Conservation (phyloP, 2,329 filamentous ascomycete genomes). For the Neonectria neomacrospora region DNA sequence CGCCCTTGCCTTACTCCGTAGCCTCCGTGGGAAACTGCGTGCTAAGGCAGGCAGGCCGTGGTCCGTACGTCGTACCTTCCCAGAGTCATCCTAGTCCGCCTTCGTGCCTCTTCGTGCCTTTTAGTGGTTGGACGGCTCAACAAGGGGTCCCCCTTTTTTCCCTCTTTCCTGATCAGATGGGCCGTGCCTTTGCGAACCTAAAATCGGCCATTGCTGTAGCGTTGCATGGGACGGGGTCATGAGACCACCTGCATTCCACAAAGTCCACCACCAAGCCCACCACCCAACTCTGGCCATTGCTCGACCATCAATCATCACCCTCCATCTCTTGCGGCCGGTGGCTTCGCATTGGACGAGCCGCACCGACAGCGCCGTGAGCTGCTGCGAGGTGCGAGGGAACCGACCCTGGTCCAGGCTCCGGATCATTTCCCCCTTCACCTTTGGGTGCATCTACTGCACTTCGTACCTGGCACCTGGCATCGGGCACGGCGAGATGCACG, state of each 20-base stretch:
- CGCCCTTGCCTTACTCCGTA: slow-evolving; percentile 3
- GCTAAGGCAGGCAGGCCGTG: background rate
- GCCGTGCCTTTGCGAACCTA: slow-evolving; percentile 44
- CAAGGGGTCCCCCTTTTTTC: slow-evolving; percentile 34
- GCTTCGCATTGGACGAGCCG: slow-evolving; percentile 2
- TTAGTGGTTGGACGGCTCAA: slow-evolving; percentile 37
- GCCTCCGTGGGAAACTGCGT: background rate
- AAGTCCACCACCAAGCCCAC: slow-evolving; percentile 23
- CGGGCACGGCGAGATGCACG: slow-evolving; percentile 17
- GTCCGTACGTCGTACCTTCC: slow-evolving; percentile 1
- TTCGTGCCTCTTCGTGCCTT: slow-evolving; percentile 3
- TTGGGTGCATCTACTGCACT: background rate
- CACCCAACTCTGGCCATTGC: slow-evolving; percentile 34
- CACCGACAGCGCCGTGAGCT: background rate
- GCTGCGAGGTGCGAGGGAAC: slow-evolving; percentile 1
- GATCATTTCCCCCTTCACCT: slow-evolving; percentile 21
- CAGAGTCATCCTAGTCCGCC: slow-evolving; percentile 6
- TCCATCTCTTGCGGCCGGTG: slow-evolving; percentile 15
- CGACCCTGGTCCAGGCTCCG: slow-evolving; percentile 21
- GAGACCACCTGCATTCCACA: slow-evolving; percentile 46
- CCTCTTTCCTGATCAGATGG: slow-evolving; percentile 40
- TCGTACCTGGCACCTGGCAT: background rate
- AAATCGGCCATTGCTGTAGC: slow-evolving; percentile 45
- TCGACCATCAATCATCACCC: background rate
- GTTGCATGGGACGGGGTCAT: slow-evolving; percentile 45